Conservation (phyloP, 2,329 filamentous ascomycete species). For the Elsinoe fawcettii region DNA sequence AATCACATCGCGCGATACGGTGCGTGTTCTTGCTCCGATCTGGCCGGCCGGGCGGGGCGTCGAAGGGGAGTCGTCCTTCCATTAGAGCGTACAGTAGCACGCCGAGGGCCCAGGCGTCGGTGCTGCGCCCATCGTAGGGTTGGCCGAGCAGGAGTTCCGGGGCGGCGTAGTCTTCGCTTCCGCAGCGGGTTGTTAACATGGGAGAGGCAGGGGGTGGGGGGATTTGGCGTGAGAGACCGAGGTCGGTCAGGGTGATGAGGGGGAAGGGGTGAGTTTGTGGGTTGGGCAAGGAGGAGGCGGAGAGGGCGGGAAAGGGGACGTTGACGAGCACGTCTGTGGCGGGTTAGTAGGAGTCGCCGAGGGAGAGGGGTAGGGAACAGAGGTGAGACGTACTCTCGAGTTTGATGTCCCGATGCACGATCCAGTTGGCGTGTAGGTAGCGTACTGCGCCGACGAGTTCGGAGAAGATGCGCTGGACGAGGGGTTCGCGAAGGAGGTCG, state of each 20-base stretch:
- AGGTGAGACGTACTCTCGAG: conserved; percentile 71
- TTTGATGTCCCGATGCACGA: conserved; percentile 96
- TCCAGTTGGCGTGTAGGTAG: conserved; percentile 76
- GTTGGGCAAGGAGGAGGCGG: conserved; percentile 47
- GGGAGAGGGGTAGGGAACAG: neutral
- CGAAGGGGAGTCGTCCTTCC: conserved; percentile 88
- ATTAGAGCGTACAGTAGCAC: conserved; percentile 89
- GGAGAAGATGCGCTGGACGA: conserved; percentile 80
- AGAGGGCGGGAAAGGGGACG: conserved; percentile 58
- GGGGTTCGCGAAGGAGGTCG: conserved; percentile 55
- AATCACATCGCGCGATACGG: conserved; percentile 90
- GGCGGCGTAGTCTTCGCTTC: conserved; percentile 93
- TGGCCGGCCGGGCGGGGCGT: conserved; percentile 73
- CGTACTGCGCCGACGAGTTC: conserved; percentile 78
- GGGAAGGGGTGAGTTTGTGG: conserved; percentile 73
- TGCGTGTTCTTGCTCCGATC: conserved; percentile 69
- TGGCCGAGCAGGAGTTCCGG: conserved; percentile 95
- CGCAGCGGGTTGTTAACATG: conserved; percentile 85
- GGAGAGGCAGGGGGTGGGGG: conserved; percentile 66
- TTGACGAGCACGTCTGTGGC: conserved; percentile 82
- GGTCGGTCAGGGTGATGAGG: conserved; percentile 80
- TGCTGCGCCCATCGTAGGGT: conserved; percentile 83
- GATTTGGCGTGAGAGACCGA: conserved; percentile 81
- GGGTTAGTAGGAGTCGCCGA: neutral
- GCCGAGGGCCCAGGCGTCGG: conserved; percentile 90